phyloP scores from a whole-genome alignment of 345 rosid species.

The Brassica nigra region DNA sequence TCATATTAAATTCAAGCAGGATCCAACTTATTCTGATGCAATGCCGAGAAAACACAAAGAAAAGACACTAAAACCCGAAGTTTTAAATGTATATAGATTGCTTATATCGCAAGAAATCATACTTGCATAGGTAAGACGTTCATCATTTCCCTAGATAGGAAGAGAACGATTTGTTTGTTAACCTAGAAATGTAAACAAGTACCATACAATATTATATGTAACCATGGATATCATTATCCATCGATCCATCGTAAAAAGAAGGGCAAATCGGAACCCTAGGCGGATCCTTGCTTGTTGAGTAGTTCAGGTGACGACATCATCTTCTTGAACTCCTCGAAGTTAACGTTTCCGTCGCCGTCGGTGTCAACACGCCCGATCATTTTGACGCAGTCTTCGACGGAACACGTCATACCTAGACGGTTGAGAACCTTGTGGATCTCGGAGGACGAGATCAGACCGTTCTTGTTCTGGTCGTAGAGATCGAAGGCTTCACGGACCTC shows the following conservation, averaged over 20 bases:
- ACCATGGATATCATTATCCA: background rate
- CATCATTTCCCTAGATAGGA: conserved; percentile 4
- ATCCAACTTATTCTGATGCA: background rate
- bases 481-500: conserved; percentile 85
- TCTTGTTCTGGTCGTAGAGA: conserved; percentile 67
- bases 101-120: background rate
- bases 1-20: background rate
- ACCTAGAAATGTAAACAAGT: background rate
- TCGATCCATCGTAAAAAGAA: background rate
- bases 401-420: conserved; percentile 61
- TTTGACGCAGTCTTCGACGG: conserved; percentile 63
- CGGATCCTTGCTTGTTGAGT: conserved; percentile 7
- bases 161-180: conserved; percentile 6
- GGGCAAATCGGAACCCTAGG: conserved; percentile 7
- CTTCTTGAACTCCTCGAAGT: conserved; percentile 72
- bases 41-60: background rate
- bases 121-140: background rate
- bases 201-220: background rate
- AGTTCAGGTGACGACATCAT: conserved; percentile 61
- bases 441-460: conserved; percentile 66
- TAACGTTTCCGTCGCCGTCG: conserved; percentile 79
- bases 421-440: conserved; percentile 76
- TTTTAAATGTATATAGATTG: background rate
- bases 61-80: background rate
- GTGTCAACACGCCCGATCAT: conserved; percentile 74